phyloP scores from a whole-genome alignment of 1,139 yeast genomes.

The Diutina pseudorugosa region DNA sequence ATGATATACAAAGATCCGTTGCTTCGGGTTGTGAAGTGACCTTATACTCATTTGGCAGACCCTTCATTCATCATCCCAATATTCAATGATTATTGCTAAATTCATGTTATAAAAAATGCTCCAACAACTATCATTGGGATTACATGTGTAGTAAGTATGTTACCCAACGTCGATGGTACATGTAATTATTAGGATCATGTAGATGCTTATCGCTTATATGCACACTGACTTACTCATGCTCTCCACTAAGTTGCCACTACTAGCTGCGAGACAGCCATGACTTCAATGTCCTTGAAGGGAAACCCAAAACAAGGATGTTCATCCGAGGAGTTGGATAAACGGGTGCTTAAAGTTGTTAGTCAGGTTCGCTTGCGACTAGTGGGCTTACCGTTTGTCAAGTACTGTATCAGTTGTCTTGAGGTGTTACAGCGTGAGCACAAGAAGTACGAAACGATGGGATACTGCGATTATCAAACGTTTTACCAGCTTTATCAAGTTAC shows the following conservation, averaged over 20 bases:
- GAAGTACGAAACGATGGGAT: slow-evolving; percentile 16
- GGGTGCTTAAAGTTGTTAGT: not conserved
- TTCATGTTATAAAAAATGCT: too few relatives aligned
- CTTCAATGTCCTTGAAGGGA: not conserved
- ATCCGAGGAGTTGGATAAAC: not conserved
- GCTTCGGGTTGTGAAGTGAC: too few relatives aligned
- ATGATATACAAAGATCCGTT: too few relatives aligned
- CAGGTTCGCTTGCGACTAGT: not conserved
- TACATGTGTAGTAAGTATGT: not conserved
- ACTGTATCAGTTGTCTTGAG: slow-evolving; percentile 16
- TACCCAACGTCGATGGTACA: too few relatives aligned
- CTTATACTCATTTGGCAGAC: too few relatives aligned
- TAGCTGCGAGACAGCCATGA: not conserved
- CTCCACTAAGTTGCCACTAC: not conserved
- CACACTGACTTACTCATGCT: not conserved
- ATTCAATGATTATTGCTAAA: too few relatives aligned
- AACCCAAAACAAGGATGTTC: not conserved
- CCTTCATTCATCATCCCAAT: too few relatives aligned
- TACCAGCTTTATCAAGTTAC: slow-evolving; percentile 17
- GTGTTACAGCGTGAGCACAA: slow-evolving; percentile 21
- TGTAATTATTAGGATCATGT: not conserved
- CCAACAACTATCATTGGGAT: not conserved
- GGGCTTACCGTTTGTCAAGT: not conserved
- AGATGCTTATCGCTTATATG: not conserved
- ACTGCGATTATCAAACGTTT: slow-evolving; percentile 30